phyloP scores from a whole-genome alignment of 2,329 filamentous ascomycete species.

The Neofusicoccum ribis region DNA sequence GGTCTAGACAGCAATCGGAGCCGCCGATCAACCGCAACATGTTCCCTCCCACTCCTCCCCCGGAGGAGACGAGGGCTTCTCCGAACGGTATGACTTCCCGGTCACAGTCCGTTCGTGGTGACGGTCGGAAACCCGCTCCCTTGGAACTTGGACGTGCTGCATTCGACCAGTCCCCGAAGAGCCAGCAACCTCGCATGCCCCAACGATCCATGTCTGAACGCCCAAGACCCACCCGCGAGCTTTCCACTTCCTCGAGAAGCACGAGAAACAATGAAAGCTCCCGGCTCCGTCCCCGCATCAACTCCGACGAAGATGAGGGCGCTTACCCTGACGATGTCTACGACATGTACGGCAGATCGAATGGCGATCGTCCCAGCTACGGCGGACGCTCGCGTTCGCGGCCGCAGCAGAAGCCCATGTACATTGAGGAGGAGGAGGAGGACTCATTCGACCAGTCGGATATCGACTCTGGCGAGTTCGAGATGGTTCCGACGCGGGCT shows the following conservation, averaged over 20 bases:
- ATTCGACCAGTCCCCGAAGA: slow-evolving; percentile 40
- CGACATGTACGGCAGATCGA: slow-evolving; percentile 62
- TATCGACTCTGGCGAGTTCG: slow-evolving; percentile 75
- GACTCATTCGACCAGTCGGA: slow-evolving; percentile 70
- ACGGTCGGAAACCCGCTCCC: slow-evolving; percentile 49
- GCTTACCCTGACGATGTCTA: slow-evolving; percentile 62
- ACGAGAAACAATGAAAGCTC: slow-evolving; percentile 25
- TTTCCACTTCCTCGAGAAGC: slow-evolving; percentile 32
- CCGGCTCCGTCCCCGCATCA: slow-evolving; percentile 28
- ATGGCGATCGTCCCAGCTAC: slow-evolving; percentile 26
- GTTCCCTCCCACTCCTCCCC: slow-evolving; percentile 97
- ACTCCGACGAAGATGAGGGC: slow-evolving; percentile 57
- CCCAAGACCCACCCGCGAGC: slow-evolving; percentile 38
- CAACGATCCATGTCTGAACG: slow-evolving; percentile 48
- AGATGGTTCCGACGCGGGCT: slow-evolving; percentile 63
- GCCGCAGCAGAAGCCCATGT: slow-evolving; percentile 53
- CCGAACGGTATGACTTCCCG: slow-evolving; percentile 29
- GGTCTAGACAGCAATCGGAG: slow-evolving; percentile 78
- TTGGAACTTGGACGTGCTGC: slow-evolving; percentile 51
- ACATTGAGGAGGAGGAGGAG: slow-evolving; percentile 77
- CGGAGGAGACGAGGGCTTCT: slow-evolving; percentile 68
- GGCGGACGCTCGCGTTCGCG: slow-evolving; percentile 34
- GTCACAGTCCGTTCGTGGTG: slow-evolving; percentile 50
- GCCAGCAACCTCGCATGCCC: slow-evolving; percentile 35
- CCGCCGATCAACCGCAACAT: slow-evolving; percentile 76